Evolutionary conservation across 1,284 basidiomycete genomes (phyloP), one percentile per base, ranked within the genome.

Genomic region (Ustilago trichophora): DNA sequence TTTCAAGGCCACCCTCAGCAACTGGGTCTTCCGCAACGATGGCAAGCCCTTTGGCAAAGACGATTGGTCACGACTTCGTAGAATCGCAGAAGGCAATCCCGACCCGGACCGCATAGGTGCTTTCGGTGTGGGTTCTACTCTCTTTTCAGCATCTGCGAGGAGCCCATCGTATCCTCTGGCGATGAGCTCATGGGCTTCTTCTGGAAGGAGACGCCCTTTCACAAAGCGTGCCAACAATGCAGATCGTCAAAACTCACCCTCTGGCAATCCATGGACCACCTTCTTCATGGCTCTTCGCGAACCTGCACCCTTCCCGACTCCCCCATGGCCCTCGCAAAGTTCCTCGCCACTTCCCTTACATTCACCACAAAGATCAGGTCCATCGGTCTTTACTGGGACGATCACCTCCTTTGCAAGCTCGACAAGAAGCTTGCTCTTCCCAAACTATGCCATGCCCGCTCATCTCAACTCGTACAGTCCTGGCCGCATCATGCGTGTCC

Each of bases 221-320:
- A 76, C 74, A 29, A 66, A 71, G 21, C 67, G 73, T 8, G 77
- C 78, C 24, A 72, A 54, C 42, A 66, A 65, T 37, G 49, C 68
- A 7, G 26, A 56, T 11, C 44, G 50, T 19, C 65, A 77, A 13
- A 38, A 33, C 12, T 72, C 77, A 6, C 55, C 62, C 12, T 52
- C 48, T 6, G 75, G 76, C 51, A 58, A 83, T 24, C 83, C 85
- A 11, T 97, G 93, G 92, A 96, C 95, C 4, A 87, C 89, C 0
- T 96, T 99, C 82, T 87, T 91, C 62, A 95, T 99, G 91, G 85
- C 85, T 3, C 85, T 98, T 2, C 87, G 96, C 33, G 91, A 96
- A 78, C 88, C 91, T 2, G 85, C 86, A 0, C 88, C 92, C 0
- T 89, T 41, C 93, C 94, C 10, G 86, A 87, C 3, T 86, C 90